Conservation (phyloP, 805 yeast genomes). For the Lipomyces sp. region DNA sequence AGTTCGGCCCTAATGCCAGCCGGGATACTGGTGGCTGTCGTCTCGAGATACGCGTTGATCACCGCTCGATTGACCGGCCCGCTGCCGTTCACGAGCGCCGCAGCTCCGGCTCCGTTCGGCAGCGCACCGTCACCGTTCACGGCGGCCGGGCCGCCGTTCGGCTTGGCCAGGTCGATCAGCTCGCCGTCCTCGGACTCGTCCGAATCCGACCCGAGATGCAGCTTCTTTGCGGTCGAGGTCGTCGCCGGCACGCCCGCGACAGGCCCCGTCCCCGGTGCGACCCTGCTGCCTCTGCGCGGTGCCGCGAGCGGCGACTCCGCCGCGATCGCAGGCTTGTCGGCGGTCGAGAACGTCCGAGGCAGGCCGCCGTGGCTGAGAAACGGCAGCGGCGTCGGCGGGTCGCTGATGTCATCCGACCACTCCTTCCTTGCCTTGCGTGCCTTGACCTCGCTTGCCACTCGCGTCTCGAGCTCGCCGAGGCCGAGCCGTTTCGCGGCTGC, state of each 20-base stretch:
- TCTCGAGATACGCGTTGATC: background rate
- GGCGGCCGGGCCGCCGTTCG: background rate
- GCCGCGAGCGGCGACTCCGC: too few species aligned
- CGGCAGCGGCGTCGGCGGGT: too few species aligned
- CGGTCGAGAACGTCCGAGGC: too few species aligned
- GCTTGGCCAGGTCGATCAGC: background rate
- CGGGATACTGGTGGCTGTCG: background rate
- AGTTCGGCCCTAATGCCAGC: conserved; percentile 9
- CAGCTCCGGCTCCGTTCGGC: too few species aligned
- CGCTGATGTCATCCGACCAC: background rate
- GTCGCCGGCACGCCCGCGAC: too few species aligned
- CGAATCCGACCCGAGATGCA: background rate
- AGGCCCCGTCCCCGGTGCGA: too few species aligned
- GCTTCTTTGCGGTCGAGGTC: too few species aligned
- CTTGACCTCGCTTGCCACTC: conserved; percentile 2
- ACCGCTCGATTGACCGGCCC: background rate
- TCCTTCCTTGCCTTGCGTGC: background rate
- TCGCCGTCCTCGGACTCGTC: background rate
- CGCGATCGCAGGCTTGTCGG: too few species aligned
- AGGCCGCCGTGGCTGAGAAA: too few species aligned
- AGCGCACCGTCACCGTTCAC: background rate
- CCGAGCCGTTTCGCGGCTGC: conserved; percentile 9
- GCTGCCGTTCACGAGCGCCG: too few species aligned
- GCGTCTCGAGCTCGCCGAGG: background rate
- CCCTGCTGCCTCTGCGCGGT: too few species aligned